Conservation (phyloP, 208 protist genomes). For the Trypanosoma vivax region DNA sequence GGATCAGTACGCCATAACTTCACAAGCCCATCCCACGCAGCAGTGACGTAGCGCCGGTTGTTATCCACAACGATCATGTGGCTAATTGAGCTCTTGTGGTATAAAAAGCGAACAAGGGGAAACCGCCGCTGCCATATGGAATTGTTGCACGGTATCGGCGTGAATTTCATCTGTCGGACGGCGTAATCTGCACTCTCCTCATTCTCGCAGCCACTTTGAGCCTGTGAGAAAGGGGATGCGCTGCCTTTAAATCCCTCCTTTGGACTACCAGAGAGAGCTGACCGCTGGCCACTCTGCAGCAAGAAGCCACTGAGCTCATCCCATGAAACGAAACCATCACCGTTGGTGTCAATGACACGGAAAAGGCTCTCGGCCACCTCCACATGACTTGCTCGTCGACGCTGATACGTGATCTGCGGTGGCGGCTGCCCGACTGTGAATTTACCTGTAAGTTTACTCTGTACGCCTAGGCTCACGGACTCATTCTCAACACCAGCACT, state of each 20-base stretch:
- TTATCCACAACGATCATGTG: constrained; percentile 46
- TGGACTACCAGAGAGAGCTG: too few relatives aligned
- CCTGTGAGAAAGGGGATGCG: too few relatives aligned
- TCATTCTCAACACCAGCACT: neutral
- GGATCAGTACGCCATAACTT: constrained; percentile 77
- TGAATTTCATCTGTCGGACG: constrained; percentile 21
- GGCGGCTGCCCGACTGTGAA: neutral
- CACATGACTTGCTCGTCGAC: constrained; percentile 19
- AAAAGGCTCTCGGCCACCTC: constrained; percentile 47
- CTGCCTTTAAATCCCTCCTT: too few relatives aligned
- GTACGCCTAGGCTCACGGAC: neutral
- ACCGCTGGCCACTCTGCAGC: constrained; percentile 30
- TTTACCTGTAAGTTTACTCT: neutral
- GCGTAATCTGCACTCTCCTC: neutral
- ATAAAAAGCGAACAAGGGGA: constrained; percentile 70
- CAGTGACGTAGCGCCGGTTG: constrained; percentile 63
- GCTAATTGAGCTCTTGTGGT: constrained; percentile 64
- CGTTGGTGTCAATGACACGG: constrained; percentile 55
- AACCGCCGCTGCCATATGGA: constrained; percentile 57
- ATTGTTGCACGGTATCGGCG: constrained; percentile 35
- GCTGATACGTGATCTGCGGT: constrained; percentile 8
- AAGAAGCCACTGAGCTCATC: constrained; percentile 55
- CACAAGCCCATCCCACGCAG: constrained; percentile 65
- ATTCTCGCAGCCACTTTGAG: too few relatives aligned
- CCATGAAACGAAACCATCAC: constrained; percentile 52